These are phyloP conservation scores for Monilinia aucupariae DNA, from an alignment of 2,329 filamentous ascomycete species.

Conservation along the genomic window DNA sequence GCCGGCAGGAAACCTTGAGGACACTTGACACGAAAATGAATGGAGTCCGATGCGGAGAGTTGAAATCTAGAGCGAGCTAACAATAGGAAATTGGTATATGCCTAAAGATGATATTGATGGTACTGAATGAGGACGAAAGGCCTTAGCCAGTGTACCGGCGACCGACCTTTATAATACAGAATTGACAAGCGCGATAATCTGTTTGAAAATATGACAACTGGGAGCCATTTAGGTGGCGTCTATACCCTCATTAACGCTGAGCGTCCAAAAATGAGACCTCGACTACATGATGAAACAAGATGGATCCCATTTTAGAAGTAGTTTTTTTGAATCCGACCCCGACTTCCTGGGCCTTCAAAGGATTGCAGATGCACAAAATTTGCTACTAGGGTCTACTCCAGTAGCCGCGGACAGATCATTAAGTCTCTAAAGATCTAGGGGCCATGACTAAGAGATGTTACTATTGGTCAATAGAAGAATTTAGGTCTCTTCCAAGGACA, in stretches of 20 bases:
- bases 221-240: slow-evolving; percentile 13
- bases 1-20: slow-evolving; percentile 8
- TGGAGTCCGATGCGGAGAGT: slow-evolving; percentile 5
- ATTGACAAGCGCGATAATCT: slow-evolving; percentile 14
- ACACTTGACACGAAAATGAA: slow-evolving; percentile 16
- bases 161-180: slow-evolving; percentile 18
- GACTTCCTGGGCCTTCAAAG: slow-evolving; percentile 8
- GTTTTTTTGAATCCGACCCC: slow-evolving; percentile 11
- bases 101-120: slow-evolving; percentile 4
- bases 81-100: slow-evolving; percentile 11
- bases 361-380: slow-evolving; percentile 7
- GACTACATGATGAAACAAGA: slow-evolving; percentile 16
- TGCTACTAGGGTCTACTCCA: slow-evolving; percentile 8
- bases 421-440: slow-evolving; percentile 14
- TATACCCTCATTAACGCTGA: slow-evolving; percentile 17
- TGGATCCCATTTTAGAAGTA: slow-evolving; percentile 14
- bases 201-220: slow-evolving; percentile 13
- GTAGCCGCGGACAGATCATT: slow-evolving; percentile 7
- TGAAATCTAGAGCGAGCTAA: slow-evolving; percentile 13
- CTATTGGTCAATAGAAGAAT: slow-evolving; percentile 10
- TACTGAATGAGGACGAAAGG: slow-evolving; percentile 16
- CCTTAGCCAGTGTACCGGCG: slow-evolving; percentile 17
- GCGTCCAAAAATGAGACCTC: slow-evolving; percentile 17
- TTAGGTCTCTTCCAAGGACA: slow-evolving; percentile 11
- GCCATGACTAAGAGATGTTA: neutral